phyloP scores from a whole-genome alignment of 1,284 basidiomycete genomes.

The Heterobasidion occidentale region DNA sequence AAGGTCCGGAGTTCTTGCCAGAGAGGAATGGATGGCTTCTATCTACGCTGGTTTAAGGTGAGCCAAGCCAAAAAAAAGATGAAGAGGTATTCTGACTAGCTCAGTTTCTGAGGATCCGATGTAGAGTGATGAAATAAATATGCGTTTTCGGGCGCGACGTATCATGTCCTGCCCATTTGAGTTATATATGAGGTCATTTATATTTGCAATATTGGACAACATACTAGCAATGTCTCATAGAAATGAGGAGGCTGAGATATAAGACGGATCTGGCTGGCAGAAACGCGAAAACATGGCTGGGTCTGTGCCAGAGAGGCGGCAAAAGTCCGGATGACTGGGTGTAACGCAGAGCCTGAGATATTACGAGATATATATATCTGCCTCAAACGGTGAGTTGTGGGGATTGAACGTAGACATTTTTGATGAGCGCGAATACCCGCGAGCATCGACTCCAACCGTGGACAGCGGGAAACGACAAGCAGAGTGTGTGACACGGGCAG shows the following conservation, averaged over 20 bases:
- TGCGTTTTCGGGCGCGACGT: slow-evolving; percentile 57
- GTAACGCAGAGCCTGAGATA: neutral
- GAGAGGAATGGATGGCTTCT: slow-evolving; percentile 50
- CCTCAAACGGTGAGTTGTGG: neutral
- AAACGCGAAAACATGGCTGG: slow-evolving; percentile 30
- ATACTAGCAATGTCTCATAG: slow-evolving; percentile 28
- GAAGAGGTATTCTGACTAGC: slow-evolving; percentile 18
- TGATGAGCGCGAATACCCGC: neutral
- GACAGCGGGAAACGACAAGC: neutral
- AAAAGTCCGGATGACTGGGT: slow-evolving; percentile 11
- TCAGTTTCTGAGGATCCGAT: slow-evolving; percentile 27
- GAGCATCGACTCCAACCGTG: neutral
- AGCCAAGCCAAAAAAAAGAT: slow-evolving; percentile 2
- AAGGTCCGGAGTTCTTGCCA: slow-evolving; percentile 54
- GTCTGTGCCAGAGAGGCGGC: slow-evolving; percentile 18
- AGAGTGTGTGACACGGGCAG: neutral
- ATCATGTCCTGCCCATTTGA: slow-evolving; percentile 56
- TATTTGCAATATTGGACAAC: slow-evolving; percentile 8
- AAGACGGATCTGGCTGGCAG: slow-evolving; percentile 26
- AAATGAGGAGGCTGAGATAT: slow-evolving; percentile 31
- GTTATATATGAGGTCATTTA: neutral
- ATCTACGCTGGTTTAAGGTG: slow-evolving; percentile 40
- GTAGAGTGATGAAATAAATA: slow-evolving; percentile 75
- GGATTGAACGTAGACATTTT: neutral
- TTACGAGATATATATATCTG: neutral